Evolutionary conservation across 2,329 filamentous ascomycete species (phyloP).

Genomic region (Knoxdaviesia capensis): DNA sequence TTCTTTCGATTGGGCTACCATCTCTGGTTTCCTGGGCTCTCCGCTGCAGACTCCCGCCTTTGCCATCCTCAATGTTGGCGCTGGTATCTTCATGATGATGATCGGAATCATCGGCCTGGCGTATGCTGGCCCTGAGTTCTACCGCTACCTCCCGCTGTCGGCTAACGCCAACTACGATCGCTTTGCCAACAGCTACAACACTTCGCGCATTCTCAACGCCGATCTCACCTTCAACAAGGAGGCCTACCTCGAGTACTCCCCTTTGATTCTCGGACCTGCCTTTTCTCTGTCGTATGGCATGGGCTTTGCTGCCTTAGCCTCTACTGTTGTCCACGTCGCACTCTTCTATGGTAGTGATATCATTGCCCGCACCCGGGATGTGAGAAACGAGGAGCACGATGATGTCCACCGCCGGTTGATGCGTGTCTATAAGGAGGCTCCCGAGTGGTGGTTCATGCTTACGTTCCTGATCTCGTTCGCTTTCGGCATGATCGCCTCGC

Average conservation of each 20-base stretch:
- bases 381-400: constrained; percentile 22
- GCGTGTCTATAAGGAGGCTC: constrained; percentile 31
- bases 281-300: constrained; percentile 35
- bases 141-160: constrained; percentile 40
- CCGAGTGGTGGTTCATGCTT: constrained; percentile 33
- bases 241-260: constrained; percentile 41
- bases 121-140: constrained; percentile 33
- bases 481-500: constrained; percentile 19
- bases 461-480: constrained; percentile 28
- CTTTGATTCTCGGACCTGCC: constrained; percentile 30
- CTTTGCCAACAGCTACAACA: constrained; percentile 37
- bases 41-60: constrained; percentile 31
- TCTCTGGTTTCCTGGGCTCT: constrained; percentile 27
- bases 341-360: constrained; percentile 33
- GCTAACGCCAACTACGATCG: constrained; percentile 41
- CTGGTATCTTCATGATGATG: constrained; percentile 33
- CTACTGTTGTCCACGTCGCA: constrained; percentile 28
- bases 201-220: constrained; percentile 34
- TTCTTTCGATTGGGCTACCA: constrained; percentile 32
- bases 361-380: constrained; percentile 11
- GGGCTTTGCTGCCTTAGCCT: constrained; percentile 32
- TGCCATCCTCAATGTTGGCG: constrained; percentile 33
- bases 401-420: constrained; percentile 34
- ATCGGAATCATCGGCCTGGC: constrained; percentile 37
- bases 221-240: constrained; percentile 37